Evolutionary conservation across 805 yeast genomes (phyloP).

Genomic region (Barnettozyma salicaria): DNA sequence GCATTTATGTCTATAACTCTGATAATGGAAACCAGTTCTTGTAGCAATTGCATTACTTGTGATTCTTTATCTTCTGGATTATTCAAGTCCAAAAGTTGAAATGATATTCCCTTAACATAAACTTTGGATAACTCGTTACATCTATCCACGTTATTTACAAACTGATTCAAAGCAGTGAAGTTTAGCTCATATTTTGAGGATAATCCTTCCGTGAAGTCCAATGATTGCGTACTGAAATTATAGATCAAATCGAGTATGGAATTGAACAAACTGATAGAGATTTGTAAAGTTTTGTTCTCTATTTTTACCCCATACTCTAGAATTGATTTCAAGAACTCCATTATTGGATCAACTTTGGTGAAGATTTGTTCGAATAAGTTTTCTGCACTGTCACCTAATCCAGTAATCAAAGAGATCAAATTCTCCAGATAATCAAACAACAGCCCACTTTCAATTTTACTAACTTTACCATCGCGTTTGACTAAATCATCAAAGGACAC

Average conservation of each 20-base stretch:
- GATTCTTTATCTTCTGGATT: constrained; percentile 13
- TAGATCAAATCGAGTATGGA: constrained; percentile 51
- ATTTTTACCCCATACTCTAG: constrained; percentile 27
- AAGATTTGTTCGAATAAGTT: constrained; percentile 45
- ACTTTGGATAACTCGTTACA: constrained; percentile 31
- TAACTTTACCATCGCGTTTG: constrained; percentile 20
- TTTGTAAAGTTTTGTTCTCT: constrained; percentile 22
- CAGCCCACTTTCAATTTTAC: constrained; percentile 40
- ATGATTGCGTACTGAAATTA: constrained; percentile 55
- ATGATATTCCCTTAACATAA: constrained; percentile 32
- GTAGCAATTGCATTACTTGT: constrained; percentile 23
- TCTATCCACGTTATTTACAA: constrained; percentile 10
- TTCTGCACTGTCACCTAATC: constrained; percentile 58
- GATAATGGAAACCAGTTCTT: constrained; percentile 23
- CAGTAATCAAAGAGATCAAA: constrained; percentile 59
- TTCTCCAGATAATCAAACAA: constrained; percentile 69
- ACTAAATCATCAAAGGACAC: constrained; percentile 41
- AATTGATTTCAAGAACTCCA: constrained; percentile 26
- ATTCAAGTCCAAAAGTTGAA: constrained; percentile 32
- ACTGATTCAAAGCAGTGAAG: constrained; percentile 11
- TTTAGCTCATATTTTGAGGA: constrained; percentile 17
- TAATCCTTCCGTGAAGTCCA: constrained; percentile 38
- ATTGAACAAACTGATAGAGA: constrained; percentile 42
- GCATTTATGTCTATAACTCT: constrained; percentile 29
- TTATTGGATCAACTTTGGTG: constrained; percentile 21